Evolutionary conservation across 331 rosid species (phyloP).

Genomic region (Ulmus americana): DNA sequence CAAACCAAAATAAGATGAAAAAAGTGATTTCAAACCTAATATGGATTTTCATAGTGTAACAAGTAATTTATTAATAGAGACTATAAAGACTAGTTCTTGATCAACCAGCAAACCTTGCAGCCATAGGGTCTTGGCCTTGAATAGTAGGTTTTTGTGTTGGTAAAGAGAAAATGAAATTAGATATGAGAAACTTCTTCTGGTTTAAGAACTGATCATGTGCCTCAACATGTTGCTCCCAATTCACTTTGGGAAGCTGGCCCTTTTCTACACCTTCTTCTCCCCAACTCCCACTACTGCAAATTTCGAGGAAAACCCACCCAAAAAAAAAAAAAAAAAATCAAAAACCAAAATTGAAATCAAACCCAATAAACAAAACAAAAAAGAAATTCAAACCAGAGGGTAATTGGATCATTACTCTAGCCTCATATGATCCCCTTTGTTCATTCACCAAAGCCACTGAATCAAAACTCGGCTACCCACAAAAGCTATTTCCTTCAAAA

Average conservation of each 20-base stretch:
- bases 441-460: not conserved
- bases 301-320: constrained; percentile 5
- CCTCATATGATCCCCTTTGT: constrained; percentile 28
- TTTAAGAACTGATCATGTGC: constrained; percentile 54
- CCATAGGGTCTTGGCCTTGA: constrained; percentile 23
- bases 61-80: not conserved
- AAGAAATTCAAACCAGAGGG: not conserved
- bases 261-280: constrained; percentile 25
- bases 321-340: no score
- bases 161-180: constrained; percentile 56
- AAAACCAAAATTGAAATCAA: not conserved
- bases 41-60: not conserved
- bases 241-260: constrained; percentile 33
- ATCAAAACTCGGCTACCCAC: not conserved
- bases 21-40: not conserved
- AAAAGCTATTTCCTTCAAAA: not conserved
- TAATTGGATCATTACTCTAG: constrained; percentile 22
- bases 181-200: constrained; percentile 47
- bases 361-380: no score
- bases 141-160: constrained; percentile 54
- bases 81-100: not conserved
- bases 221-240: constrained; percentile 54
- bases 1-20: not conserved
- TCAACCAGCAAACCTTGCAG: constrained; percentile 33
- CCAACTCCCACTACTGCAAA: constrained; percentile 35